A percentile compares a stretch with the other conserved stretches of the same genome.
These are phyloP conservation scores for Tricholoma sp. DNA, from an alignment of 768 basidiomycete genomes.

Conservation along the genomic window DNA sequence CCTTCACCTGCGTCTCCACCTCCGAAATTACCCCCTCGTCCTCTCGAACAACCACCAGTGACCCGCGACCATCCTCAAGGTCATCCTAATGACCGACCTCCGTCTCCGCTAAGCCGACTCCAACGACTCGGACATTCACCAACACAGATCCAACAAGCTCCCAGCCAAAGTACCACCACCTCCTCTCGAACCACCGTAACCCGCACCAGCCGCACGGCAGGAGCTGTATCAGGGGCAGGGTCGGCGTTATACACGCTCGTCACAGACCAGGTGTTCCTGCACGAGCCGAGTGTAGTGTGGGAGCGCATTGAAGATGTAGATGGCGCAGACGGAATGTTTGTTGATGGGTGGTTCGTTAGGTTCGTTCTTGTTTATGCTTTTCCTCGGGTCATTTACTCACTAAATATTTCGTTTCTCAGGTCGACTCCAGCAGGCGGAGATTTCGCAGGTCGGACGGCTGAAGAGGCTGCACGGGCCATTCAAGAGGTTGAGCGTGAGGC, in stretches of 20 bases:
- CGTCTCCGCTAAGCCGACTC: not conserved
- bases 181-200: constrained; percentile 5
- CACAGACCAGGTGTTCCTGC: constrained; percentile 76
- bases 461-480: constrained; percentile 48
- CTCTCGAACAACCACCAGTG: not conserved
- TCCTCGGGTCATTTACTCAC: not conserved
- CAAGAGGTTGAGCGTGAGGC: constrained; percentile 37
- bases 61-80: not conserved
- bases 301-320: constrained; percentile 88
- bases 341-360: constrained; percentile 60
- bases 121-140: not conserved
- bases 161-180: not conserved
- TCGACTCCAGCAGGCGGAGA: constrained; percentile 75
- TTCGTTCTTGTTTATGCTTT: not conserved
- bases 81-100: not conserved
- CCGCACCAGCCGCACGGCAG: not conserved
- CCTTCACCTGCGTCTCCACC: not conserved
- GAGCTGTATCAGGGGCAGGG: constrained; percentile 7
- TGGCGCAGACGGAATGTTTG: constrained; percentile 70
- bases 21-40: not conserved
- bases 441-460: constrained; percentile 68
- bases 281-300: constrained; percentile 83
- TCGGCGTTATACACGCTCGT: constrained; percentile 72
- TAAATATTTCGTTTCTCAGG: constrained; percentile 7
- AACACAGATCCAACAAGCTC: not conserved